These are phyloP conservation scores for Bolboschoenoplectus hybrid DNA, from an alignment of 202 grass and related monocot genomes.

Conservation along the genomic window DNA sequence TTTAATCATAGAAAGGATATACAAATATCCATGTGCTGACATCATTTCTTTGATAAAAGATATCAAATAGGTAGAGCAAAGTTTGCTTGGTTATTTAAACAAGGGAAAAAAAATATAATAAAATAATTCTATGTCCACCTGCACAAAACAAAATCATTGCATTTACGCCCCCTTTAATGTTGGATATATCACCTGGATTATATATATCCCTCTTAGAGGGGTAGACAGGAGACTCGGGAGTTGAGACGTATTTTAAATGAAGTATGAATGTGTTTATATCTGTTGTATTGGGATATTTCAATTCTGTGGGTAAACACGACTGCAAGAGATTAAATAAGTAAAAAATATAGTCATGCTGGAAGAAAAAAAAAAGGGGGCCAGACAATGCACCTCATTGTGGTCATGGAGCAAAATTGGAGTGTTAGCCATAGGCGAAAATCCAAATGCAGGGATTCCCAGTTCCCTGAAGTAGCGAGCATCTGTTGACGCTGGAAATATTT, in stretches of 20 bases:
- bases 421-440: constrained; percentile 94
- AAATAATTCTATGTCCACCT: neutral
- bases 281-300: neutral
- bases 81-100: constrained; percentile 9
- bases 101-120: neutral
- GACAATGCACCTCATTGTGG: constrained; percentile 78
- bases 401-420: constrained; percentile 88
- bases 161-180: neutral
- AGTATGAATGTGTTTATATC: neutral
- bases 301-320: neutral
- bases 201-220: neutral
- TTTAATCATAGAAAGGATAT: constrained; percentile 11
- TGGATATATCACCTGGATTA: neutral
- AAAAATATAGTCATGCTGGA: neutral
- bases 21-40: neutral
- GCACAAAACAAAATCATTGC: neutral
- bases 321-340: neutral
- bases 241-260: neutral
- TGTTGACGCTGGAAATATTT: constrained; percentile 86
- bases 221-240: neutral
- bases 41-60: neutral
- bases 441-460: constrained; percentile 78
- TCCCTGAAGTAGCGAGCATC: constrained; percentile 81
- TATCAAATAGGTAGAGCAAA: neutral
- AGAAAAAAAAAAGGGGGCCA: neutral